Evolutionary conservation across 1,284 basidiomycete species (phyloP).

Genomic region (Ustanciosporium gigantosporum): DNA sequence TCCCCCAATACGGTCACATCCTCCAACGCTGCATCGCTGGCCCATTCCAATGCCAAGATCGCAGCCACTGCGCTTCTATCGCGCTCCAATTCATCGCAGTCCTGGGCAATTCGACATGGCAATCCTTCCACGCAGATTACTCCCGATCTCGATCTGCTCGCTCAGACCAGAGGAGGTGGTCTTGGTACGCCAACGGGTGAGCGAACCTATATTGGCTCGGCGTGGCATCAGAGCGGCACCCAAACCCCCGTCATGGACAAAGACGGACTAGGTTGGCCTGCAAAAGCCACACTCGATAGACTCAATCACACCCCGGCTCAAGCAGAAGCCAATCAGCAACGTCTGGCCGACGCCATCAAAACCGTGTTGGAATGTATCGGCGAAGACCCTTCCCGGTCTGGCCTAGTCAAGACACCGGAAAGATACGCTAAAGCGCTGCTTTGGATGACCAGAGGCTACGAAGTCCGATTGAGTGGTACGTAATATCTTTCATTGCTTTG

Average conservation of each 20-base stretch:
- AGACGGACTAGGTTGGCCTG: conserved; percentile 58
- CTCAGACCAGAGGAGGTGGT: conserved; percentile 42
- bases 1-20: not conserved
- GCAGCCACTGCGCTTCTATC: conserved; percentile 26
- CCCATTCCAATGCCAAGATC: conserved; percentile 17
- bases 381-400: conserved; percentile 94
- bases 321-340: conserved; percentile 62
- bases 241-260: conserved; percentile 55
- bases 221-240: conserved; percentile 25
- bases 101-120: not conserved
- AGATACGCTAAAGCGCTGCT: conserved; percentile 95
- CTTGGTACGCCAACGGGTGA: conserved; percentile 54
- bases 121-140: conserved; percentile 2
- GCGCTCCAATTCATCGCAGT: conserved; percentile 7
- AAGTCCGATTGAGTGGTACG: conserved; percentile 83
- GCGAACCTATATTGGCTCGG: conserved; percentile 41
- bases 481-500: not conserved
- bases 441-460: conserved; percentile 99
- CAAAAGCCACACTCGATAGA: conserved; percentile 50
- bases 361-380: conserved; percentile 96
- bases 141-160: conserved; percentile 10
- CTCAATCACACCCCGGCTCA: conserved; percentile 50
- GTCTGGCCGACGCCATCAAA: conserved; percentile 80
- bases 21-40: not conserved
- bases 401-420: conserved; percentile 86